Evolutionary conservation across 148 eudicot species (phyloP), one percentile per base, ranked within the genome.

Genomic region (Fagopyrum tataricum): DNA sequence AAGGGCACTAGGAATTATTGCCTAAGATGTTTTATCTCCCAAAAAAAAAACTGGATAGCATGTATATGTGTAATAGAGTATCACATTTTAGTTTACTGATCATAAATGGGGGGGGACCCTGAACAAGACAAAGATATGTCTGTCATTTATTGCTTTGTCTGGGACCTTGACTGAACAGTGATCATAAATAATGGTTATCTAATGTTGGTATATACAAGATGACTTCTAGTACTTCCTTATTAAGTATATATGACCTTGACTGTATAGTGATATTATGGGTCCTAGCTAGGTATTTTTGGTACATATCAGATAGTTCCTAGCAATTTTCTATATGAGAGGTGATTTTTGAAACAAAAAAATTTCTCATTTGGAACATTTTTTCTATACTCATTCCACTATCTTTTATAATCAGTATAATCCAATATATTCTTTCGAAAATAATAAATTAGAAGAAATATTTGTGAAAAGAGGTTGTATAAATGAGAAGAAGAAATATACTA

Each of bases 21-120:
- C 6, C 15, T 51, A 12, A 31, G 1, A 4, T 17, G 15, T 51
- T 51, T 51, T 51, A 14, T 2, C 56, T 51, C n/a, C 56, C n/a
- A 14, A 51, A 14, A 11, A 47, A 0, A 46, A 46, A 11, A 46
- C 3, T 46, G 49, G 49, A 9, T 46, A 8, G 49, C 10, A 13
- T 13, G 13, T 46, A 52, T 15, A 18, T 5, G 7, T 20, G 4
- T 23, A 55, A 21, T 5, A 20, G 21, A 55, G 2, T 21, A 3
- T 7, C 61, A 55, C 26, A 20, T 20, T 55, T 59, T 0, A 24
- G 4, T 24, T 11, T 8, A 24, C 26, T 23, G 39, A 59, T 23
- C 17, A 59, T 23, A 59, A 59, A 59, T 59, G 12, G 31, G 26
- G 10, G 66, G 66, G 56, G 66, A 59, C 66, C 66, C 12, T 59